A percentile compares a stretch with the other conserved stretches of the same genome.
phyloP scores from a whole-genome alignment of 2,329 filamentous ascomycete species.

The Curvularia lunata region DNA sequence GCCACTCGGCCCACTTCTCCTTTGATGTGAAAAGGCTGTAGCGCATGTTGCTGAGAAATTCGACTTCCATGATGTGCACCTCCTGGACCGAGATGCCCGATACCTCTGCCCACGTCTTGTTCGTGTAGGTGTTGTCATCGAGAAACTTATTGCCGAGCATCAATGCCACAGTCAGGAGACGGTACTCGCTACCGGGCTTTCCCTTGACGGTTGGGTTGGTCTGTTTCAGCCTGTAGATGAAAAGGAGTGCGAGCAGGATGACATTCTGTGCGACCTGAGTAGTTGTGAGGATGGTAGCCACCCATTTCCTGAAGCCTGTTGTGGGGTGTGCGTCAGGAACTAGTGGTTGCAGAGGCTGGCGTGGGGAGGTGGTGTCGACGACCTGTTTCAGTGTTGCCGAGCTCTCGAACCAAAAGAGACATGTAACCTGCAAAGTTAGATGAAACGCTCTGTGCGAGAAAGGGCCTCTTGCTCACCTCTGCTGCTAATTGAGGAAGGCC shows the following conservation, averaged over 20 bases:
- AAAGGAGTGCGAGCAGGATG: conserved; percentile 84
- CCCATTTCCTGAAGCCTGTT: conserved; percentile 89
- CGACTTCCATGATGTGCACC: conserved; percentile 99
- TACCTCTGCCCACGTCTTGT: conserved; percentile 99
- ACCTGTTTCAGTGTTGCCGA: conserved; percentile 78
- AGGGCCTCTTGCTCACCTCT: conserved; percentile 38
- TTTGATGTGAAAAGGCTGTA: conserved; percentile 90
- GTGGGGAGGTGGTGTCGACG: conserved; percentile 62
- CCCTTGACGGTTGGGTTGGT: conserved; percentile 89
- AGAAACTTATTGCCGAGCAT: conserved; percentile 99
- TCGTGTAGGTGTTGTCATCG: conserved; percentile 98
- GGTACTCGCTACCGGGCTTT: conserved; percentile 90
- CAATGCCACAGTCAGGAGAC: conserved; percentile 88
- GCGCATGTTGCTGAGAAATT: conserved; percentile 97
- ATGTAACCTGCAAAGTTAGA: conserved; percentile 73
- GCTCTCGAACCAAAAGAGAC: conserved; percentile 96
- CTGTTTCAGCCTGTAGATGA: conserved; percentile 91
- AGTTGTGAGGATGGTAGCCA: conserved; percentile 85
- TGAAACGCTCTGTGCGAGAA: not conserved
- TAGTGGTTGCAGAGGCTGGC: conserved; percentile 60
- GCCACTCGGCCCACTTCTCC: conserved; percentile 86
- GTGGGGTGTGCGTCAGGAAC: conserved; percentile 76
- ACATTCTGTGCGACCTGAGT: conserved; percentile 98
- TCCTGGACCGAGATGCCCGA: conserved; percentile 92
- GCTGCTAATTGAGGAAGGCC: conserved; percentile 51